Base-by-base conservation (phyloP, 2,329 filamentous ascomycete species). In the Metarhizium guizhouense region DNA sequence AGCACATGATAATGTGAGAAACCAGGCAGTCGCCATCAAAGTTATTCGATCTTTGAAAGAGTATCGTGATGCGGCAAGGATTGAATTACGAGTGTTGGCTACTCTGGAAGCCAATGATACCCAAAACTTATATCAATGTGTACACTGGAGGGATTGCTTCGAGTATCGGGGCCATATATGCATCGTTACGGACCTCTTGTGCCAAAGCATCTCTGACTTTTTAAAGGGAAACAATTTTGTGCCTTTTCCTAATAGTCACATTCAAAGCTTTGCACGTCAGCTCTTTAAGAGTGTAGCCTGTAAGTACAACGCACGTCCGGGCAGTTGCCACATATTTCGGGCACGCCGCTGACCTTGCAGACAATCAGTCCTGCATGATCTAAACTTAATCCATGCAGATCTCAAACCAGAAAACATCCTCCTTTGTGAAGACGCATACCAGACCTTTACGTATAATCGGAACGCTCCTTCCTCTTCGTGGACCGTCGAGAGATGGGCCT, bases 41-140 rank as follows among this genome's bases (percentile, higher is more conserved):
- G 95, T 99, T 70, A 97, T 99, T 62, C 87, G 94, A 63, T 96
- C 94, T 1, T 94, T 99, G 13, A 94, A 96, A 67, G 99, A 99
- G 70, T 99, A 99, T 68, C 87, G 94, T 49, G 94, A 99, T 73
- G 94, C 94, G 40, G 95, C 90, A 8, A 84, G 91, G 60, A 99
- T 99, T 64, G 94, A 99, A 70, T 77, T 99, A 40, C 84, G 94
- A 58, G 94, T 99, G 4, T 76, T 99, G 14, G 91, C 92, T 56
- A 99, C 94, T 0, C 77, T 99, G 50, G 88, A 92, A 61, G 88
- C 88, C 47, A 97, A 97, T 69, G 94, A 99, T 68, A 83, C 86
- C 58, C 83, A 88, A 62, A 97, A 99, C 71, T 84, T 91, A 57
- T 97, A 99, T 70, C 87, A 93, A 61, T 99, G 94, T 74, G 97